Evolutionary conservation across 176 grass and related monocot genomes (phyloP), one percentile per base, ranked within the genome.

Genomic region (Aegilops bicornis): DNA sequence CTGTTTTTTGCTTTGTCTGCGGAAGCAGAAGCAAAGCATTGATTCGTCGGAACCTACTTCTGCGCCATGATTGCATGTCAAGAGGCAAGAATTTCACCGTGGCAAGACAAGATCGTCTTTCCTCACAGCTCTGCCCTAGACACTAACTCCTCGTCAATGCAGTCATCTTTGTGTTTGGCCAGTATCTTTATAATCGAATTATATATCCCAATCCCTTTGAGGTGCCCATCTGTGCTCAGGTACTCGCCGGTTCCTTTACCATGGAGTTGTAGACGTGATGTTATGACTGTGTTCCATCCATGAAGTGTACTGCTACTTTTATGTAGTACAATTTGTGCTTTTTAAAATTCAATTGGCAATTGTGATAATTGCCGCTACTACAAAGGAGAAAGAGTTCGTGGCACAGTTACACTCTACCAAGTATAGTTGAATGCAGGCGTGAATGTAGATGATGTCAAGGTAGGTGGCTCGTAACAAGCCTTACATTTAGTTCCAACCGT

Each of bases 201-300:
- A 2, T 96, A 98, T 58, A 98, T 83, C 71, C 78, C 45, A 0
- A 96, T 94, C 85, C 90, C 97, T 85, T 87, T 96, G 31, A 94
- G 76, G 73, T 98, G 92, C 85, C 92, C 97, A 68, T 96, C 90
- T 91, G 94, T 92, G 79, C 70, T 87, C 84, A 98, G 77, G 83
- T 94, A 95, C 96, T 98, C 48, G 15, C 5, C 14, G 1, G 15
- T 17, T 5, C 50, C 16, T 54, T 54, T 5, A 19, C 50, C 7
- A 58, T 58, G 19, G 52, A 58, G 19, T 54, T 58, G 17, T 58
- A 58, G 19, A 58, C 19, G 14, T 58, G 54, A 22, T 58, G 6
- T 20, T 20, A 8, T 22, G 17, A 58, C 54, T 5, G 15, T 58
- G 16, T 58, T 58, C 54, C 54, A 3, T 58, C 19, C 54, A 20